A percentile compares a stretch with the other conserved stretches of the same genome.
phyloP scores from a whole-genome alignment of 2,329 filamentous ascomycete genomes.

The Ascochyta rabiei region DNA sequence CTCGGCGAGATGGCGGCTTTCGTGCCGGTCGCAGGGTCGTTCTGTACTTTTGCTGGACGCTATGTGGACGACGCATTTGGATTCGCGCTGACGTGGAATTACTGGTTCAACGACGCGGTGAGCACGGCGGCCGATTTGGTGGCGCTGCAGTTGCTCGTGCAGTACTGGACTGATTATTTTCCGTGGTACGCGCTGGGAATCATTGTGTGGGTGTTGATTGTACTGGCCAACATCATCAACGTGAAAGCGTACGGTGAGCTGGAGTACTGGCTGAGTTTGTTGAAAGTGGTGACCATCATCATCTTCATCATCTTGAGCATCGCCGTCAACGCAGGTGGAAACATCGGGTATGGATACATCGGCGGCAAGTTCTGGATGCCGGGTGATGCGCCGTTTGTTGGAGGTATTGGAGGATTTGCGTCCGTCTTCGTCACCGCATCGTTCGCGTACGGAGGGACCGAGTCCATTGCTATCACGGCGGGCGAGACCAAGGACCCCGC shows the following conservation, averaged over 20 bases:
- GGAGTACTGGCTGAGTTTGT: conserved; percentile 43
- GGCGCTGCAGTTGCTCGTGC: conserved; percentile 41
- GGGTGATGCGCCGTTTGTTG: conserved; percentile 60
- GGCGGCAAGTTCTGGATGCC: conserved; percentile 71
- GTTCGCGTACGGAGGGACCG: conserved; percentile 75
- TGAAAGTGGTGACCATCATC: conserved; percentile 45
- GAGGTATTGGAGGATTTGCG: conserved; percentile 60
- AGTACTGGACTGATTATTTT: conserved; percentile 47
- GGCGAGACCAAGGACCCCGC: conserved; percentile 80
- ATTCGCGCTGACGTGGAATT: conserved; percentile 40
- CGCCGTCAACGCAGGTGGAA: conserved; percentile 37
- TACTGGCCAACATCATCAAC: conserved; percentile 45
- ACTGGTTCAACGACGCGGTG: conserved; percentile 42
- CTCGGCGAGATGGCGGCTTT: conserved; percentile 48
- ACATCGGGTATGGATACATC: conserved; percentile 30
- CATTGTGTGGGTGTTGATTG: conserved; percentile 43
- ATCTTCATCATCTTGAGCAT: conserved; percentile 44
- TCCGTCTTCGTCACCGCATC: conserved; percentile 77
- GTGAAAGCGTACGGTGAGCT: conserved; percentile 46
- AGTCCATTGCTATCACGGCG: conserved; percentile 76
- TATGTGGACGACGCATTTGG: conserved; percentile 68
- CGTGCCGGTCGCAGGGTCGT: conserved; percentile 43
- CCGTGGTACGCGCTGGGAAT: conserved; percentile 39
- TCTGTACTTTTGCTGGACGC: conserved; percentile 42
- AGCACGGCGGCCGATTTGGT: conserved; percentile 45